Percentiles rank a stretch among this genome's conserved stretches.
Conservation (phyloP, 805 yeast genomes). For the Zygosaccharomyces bisporus region DNA sequence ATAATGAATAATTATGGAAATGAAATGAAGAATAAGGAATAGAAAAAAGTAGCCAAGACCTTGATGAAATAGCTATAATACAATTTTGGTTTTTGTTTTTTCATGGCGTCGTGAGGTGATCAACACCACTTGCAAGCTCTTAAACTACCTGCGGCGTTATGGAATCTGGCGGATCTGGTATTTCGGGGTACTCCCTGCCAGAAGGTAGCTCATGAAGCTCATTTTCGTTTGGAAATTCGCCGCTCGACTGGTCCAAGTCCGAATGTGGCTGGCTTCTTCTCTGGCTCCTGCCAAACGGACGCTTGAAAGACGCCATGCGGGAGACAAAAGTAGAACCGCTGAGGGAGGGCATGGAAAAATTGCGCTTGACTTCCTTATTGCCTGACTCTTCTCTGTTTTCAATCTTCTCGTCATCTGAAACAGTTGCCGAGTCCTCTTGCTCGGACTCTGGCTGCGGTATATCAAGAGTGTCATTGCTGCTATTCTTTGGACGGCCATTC, state of each 20-base stretch:
- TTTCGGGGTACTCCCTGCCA: neutral
- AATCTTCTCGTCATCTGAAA: constrained; percentile 1
- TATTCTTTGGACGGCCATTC: constrained; percentile 9
- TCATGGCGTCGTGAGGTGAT: neutral
- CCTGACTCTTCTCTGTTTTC: constrained; percentile 1
- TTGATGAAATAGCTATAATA: neutral
- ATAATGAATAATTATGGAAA: neutral
- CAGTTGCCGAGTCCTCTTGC: constrained; percentile 5
- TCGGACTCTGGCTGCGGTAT: constrained; percentile 6
- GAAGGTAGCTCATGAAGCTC: neutral
- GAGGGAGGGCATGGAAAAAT: constrained; percentile 4
- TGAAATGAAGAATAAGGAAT: neutral
- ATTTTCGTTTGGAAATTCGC: neutral
- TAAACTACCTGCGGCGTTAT: neutral
- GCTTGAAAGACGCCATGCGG: constrained; percentile 3
- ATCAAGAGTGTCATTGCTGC: neutral
- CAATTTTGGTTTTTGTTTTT: neutral
- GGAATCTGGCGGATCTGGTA: neutral
- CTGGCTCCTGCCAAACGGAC: neutral
- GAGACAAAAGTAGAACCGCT: constrained; percentile 3
- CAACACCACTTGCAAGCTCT: neutral
- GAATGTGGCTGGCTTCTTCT: neutral
- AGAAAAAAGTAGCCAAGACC: neutral
- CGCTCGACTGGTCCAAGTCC: neutral
- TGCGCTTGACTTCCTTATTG: neutral